These are phyloP conservation scores for Ustilago hordei DNA, from an alignment of 1,284 basidiomycete genomes.

Conservation along the genomic window DNA sequence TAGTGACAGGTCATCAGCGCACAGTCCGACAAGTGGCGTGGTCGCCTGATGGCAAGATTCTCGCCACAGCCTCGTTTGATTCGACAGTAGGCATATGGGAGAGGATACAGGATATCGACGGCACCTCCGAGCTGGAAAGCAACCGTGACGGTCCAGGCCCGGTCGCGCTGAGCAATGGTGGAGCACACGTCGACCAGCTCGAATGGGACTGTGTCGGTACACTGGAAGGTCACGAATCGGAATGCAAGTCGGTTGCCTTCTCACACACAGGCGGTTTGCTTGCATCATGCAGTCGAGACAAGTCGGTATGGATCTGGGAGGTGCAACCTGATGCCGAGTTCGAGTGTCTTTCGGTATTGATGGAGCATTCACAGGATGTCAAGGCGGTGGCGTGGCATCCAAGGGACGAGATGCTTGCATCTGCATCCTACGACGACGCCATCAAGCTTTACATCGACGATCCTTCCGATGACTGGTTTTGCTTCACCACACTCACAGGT, in stretches of 20 bases:
- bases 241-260: constrained; percentile 95
- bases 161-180: constrained; percentile 70
- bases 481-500: constrained; percentile 82
- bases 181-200: constrained; percentile 42
- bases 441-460: constrained; percentile 95
- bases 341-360: constrained; percentile 92
- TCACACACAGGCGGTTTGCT: constrained; percentile 82
- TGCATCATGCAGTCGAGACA: constrained; percentile 93
- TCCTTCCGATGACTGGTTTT: constrained; percentile 93
- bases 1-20: constrained; percentile 83
- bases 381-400: constrained; percentile 97
- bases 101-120: constrained; percentile 66
- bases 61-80: constrained; percentile 97
- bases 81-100: constrained; percentile 93
- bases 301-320: constrained; percentile 99
- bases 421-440: constrained; percentile 95
- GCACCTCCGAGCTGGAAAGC: constrained; percentile 16
- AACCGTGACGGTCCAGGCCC: constrained; percentile 15
- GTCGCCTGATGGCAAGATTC: constrained; percentile 85
- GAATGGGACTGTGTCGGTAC: constrained; percentile 85
- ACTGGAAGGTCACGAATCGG: constrained; percentile 95
- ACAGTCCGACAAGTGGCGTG: constrained; percentile 91
- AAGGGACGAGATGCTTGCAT: constrained; percentile 92
- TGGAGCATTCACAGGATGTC: constrained; percentile 98
- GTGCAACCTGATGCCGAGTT: constrained; percentile 81